phyloP scores from a whole-genome alignment of 345 rosid genomes.

The Populus pruinosa region DNA sequence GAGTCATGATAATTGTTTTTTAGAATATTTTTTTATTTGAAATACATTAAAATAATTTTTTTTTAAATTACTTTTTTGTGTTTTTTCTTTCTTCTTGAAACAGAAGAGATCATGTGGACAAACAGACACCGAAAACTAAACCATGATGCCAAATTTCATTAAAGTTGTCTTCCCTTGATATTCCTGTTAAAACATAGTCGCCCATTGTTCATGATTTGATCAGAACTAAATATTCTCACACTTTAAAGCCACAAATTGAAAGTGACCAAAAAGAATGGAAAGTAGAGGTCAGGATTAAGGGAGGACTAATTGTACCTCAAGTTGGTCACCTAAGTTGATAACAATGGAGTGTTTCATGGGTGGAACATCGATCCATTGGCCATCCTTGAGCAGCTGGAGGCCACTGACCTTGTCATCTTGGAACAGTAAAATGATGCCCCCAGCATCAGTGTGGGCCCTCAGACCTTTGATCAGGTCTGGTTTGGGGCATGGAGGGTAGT shows the following conservation, averaged over 20 bases:
- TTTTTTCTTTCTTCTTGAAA: too few species aligned
- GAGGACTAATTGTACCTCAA: slow-evolving; percentile 50
- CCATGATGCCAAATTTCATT: background rate
- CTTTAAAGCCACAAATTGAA: background rate
- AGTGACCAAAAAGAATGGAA: background rate
- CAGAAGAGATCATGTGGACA: too few species aligned
- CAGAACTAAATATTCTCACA: background rate
- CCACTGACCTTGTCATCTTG: slow-evolving; percentile 94
- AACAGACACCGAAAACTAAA: background rate
- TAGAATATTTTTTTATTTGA: too few species aligned
- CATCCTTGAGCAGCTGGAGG: slow-evolving; percentile 90
- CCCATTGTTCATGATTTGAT: background rate
- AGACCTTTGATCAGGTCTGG: slow-evolving; percentile 88
- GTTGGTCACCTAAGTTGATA: slow-evolving; percentile 90
- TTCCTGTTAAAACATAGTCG: background rate
- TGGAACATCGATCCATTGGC: slow-evolving; percentile 78
- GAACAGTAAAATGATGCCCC: slow-evolving; percentile 79
- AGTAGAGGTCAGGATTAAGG: background rate
- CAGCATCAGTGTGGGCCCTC: slow-evolving; percentile 95
- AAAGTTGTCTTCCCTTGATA: background rate
- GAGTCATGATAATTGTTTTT: too few species aligned
- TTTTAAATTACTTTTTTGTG: too few species aligned
- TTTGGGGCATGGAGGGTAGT: slow-evolving; percentile 91
- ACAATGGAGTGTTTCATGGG: slow-evolving; percentile 81
- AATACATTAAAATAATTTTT: too few species aligned